phyloP scores from a whole-genome alignment of 805 yeast genomes.

The Saturnispora kantuleensis region DNA sequence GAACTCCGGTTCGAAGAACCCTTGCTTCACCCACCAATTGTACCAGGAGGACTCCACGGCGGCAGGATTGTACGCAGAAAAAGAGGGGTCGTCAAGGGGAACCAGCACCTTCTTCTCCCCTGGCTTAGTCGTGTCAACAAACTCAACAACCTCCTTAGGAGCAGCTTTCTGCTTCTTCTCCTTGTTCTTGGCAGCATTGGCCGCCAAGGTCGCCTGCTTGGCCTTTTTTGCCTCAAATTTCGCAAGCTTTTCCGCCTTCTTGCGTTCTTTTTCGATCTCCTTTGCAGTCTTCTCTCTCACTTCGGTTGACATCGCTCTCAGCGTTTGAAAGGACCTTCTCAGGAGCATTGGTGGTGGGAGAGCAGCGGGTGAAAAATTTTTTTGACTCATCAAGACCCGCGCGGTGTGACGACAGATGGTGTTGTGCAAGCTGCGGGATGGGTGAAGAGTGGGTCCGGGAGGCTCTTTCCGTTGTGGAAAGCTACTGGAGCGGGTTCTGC shows the following conservation, averaged over 20 bases:
- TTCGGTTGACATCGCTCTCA: conserved; percentile 7
- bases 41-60: conserved; percentile 97
- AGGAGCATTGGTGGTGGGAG: conserved; percentile 1
- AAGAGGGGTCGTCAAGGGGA: conserved; percentile 84
- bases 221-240: conserved; percentile 71
- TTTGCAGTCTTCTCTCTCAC: conserved; percentile 41
- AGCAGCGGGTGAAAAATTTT: conserved; percentile 6
- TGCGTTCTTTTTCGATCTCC: conserved; percentile 64
- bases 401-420: neutral
- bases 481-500: conserved; percentile 2
- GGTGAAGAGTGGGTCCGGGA: neutral
- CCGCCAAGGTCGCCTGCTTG: conserved; percentile 55
- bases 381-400: conserved; percentile 3
- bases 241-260: conserved; percentile 46
- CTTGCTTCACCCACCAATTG: conserved; percentile 90
- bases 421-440: neutral
- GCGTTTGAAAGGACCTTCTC: conserved; percentile 3
- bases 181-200: conserved; percentile 32
- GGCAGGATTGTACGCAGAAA: conserved; percentile 88
- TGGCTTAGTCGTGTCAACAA: conserved; percentile 68
- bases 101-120: conserved; percentile 88
- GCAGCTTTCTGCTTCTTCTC: conserved; percentile 59
- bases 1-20: conserved; percentile 81
- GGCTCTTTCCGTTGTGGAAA: neutral
- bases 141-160: conserved; percentile 73